Evolutionary conservation across 805 yeast species (phyloP), one percentile per base, ranked within the genome.

Genomic region (Peterozyma xylosa): DNA sequence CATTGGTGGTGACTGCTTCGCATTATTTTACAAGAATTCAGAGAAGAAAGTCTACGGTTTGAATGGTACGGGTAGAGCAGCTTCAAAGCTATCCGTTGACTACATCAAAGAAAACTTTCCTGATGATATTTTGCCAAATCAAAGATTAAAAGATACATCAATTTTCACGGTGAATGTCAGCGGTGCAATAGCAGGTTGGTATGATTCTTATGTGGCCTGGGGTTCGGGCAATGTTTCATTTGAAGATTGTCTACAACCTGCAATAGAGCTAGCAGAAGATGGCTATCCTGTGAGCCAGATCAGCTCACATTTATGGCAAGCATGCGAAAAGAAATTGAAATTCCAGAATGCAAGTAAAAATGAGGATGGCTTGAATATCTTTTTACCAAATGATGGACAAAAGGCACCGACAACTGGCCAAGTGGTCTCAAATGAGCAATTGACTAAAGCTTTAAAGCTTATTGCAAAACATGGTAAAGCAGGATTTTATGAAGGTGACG

Each of bases 171-270:
- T 81, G 7, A 81, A 80, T 42, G 89, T 85, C 4, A 93, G 93
- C 0, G 95, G 95, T 4, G 82, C 87, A 1, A 71, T 84, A 39
- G 86, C 87, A 5, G 91, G 87, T 0, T 86, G 93, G 93, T 57
- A 70, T 38, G 93, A 85, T 58, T 74, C 86, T 2, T 63, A 74
- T 34, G 79, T 76, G 36, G 65, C 61, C 46, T 85, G 89, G 86
- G 93, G 95, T 1, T 77, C 85, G 27, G 84, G 85, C 2, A 76
- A 75, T 7, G 76, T 85, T 11, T 53, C 78, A 0, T 59, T 84
- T 52, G 74, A 59, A 2, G 80, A 84, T 46, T 69, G 82, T 30
- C 60, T 82, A 32, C 68, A 71, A 46, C 85, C 86, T 7, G 85
- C 86, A 0, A 81, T 82, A 42, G 79, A 78, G 5, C 63, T 86